Evolutionary conservation across 228 moss, liverwort and hornwort genomes (phyloP).

Genomic region (Sphagnum fallax): DNA sequence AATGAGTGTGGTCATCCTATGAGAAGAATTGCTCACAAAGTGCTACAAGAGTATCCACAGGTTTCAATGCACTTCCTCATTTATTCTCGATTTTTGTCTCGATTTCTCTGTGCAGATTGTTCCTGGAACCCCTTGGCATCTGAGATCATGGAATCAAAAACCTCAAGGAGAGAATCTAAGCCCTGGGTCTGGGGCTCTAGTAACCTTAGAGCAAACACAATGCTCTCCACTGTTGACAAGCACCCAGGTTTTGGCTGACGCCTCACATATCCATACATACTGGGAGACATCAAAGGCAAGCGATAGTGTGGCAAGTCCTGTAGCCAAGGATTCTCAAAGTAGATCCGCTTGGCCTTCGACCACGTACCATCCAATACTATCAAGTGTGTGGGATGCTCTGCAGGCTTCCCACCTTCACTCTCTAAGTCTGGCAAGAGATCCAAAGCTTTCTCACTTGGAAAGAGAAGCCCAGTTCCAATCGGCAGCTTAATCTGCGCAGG

Average conservation of each 20-base stretch:
- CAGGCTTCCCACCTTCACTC: conserved; percentile 1
- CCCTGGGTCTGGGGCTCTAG: conserved; percentile 71
- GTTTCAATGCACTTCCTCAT: too few relatives aligned
- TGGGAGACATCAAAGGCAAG: conserved; percentile 40
- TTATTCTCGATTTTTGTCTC: background rate
- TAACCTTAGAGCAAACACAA: conserved; percentile 67
- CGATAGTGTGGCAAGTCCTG: conserved; percentile 74
- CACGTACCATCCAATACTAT: conserved; percentile 91
- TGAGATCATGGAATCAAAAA: conserved; percentile 80
- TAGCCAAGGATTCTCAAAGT: conserved; percentile 81
- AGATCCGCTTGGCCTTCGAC: conserved; percentile 81
- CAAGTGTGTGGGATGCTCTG: conserved; percentile 49
- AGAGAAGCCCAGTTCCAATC: conserved; percentile 59
- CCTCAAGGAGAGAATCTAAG: conserved; percentile 57
- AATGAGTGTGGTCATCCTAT: too few relatives aligned
- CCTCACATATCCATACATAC: conserved; percentile 74
- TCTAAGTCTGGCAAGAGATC: conserved; percentile 39
- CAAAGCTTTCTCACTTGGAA: conserved; percentile 68
- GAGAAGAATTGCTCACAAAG: too few relatives aligned
- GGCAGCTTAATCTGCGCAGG: conserved; percentile 64
- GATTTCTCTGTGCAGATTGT: conserved; percentile 22
- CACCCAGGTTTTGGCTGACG: conserved; percentile 81
- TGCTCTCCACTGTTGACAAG: conserved; percentile 87
- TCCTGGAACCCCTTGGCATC: conserved; percentile 68
- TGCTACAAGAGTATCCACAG: too few relatives aligned